Evolutionary conservation across 2,329 filamentous ascomycete genomes (phyloP).

Genomic region (Pestalotiopsis sp.): DNA sequence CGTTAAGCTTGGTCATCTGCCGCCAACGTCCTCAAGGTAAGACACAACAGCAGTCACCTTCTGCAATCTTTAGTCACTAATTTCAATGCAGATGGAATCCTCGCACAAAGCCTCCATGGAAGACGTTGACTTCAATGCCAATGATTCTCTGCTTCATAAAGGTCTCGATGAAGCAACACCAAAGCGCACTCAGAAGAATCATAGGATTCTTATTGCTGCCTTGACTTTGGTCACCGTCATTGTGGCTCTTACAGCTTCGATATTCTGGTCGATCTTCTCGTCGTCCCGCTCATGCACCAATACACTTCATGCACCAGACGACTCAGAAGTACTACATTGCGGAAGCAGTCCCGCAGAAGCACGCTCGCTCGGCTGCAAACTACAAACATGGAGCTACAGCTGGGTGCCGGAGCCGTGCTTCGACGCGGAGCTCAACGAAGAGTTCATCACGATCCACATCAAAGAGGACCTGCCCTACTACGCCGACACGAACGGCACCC

Average conservation of each 20-base stretch:
- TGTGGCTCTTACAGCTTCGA: neutral
- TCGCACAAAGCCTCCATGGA: neutral
- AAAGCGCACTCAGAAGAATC: neutral
- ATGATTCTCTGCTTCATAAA: neutral
- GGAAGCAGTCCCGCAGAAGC: neutral
- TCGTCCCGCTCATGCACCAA: neutral
- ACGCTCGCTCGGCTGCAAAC: neutral
- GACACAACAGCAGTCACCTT: neutral
- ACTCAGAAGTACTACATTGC: neutral
- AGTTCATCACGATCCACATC: neutral
- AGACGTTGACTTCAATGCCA: neutral
- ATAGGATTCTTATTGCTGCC: neutral
- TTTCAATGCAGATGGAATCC: neutral
- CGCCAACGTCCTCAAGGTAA: neutral
- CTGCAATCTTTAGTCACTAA: neutral
- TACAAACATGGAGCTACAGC: neutral
- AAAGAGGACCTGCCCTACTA: neutral
- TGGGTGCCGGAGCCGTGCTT: neutral
- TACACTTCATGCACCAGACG: neutral
- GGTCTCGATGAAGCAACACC: neutral
- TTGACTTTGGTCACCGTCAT: neutral
- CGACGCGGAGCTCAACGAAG: neutral
- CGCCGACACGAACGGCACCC: neutral
- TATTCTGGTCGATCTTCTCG: neutral
- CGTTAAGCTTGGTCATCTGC: neutral